Base-by-base conservation (phyloP, 2,329 filamentous ascomycete genomes). In the Dendrostoma leiphaemia region DNA sequence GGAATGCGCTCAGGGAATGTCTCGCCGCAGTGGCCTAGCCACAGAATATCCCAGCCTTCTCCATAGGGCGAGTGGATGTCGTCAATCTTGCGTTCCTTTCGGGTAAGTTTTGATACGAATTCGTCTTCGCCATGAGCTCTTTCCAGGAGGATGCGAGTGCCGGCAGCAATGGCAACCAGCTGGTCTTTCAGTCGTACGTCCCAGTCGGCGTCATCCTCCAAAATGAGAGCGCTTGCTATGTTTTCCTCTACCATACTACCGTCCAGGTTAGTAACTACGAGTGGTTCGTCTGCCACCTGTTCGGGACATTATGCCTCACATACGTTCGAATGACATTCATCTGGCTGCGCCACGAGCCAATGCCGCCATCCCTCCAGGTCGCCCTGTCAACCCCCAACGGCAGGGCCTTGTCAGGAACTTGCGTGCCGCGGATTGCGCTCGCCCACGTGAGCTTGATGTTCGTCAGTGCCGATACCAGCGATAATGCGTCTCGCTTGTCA, bases 401-500 rank as follows among this genome's bases (percentile, higher is more conserved):
- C 10, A 76, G 49, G 4, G 74, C 69, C 57, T 77, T 77, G 46
- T 76, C 69, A 1, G 64, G 60, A 2, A 79, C 61, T 3, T 64
- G 64, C 7, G 71, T 66, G 1, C 73, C 73, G 15, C 62, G 64
- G 2, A 78, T 69, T 0, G 73, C 77, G 51, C 75, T 69, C 3
- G 78, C 60, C 61, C 70, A 78, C 6, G 78, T 70, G 0, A 78
- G 60, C 3, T 71, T 64, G 58, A 80, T 70, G 0, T 69, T 71
- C 0, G 71, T 71, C 31, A 77, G 53, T 0, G 71, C 65, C 35
- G 73, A 69, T 5, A 71, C 68, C 9, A 81, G 63, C 1, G 70
- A 64, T 17, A 81, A 64, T 3, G 71, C 73, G 67, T 81, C 78
- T 47, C 74, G 71, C 59, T 78, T 77, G 61, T 81, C 77, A 4